These are phyloP conservation scores for Xylariaceae sp. DNA, from an alignment of 2,329 filamentous ascomycete species.

Conservation along the genomic window DNA sequence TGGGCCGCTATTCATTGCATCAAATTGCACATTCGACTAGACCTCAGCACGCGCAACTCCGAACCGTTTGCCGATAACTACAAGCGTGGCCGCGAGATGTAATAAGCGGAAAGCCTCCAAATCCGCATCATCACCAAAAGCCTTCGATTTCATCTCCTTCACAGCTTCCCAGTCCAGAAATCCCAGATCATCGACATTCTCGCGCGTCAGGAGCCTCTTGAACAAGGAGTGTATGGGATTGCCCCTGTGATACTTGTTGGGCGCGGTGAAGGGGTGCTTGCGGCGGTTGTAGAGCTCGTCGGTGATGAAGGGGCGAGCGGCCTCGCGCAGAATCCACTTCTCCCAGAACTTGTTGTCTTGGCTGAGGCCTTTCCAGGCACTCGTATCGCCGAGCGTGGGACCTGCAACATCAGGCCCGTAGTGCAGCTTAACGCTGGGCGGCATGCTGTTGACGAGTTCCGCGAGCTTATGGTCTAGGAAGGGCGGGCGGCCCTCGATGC, in stretches of 20 bases:
- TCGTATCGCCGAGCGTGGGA: slow-evolving; percentile 4
- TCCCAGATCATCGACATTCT: slow-evolving; percentile 35
- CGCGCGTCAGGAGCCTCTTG: slow-evolving; percentile 32
- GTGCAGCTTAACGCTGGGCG: slow-evolving; percentile 16
- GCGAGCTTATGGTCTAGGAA: slow-evolving; percentile 19
- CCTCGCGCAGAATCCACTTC: slow-evolving; percentile 21
- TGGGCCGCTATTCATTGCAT: too few relatives aligned
- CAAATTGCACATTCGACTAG: too few relatives aligned
- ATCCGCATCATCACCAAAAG: slow-evolving; percentile 36
- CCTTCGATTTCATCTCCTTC: slow-evolving; percentile 31
- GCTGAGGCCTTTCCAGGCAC: slow-evolving; percentile 6
- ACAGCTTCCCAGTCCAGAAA: slow-evolving; percentile 38
- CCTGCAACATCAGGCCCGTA: slow-evolving; percentile 8
- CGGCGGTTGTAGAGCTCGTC: slow-evolving; percentile 4
- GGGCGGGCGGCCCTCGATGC: slow-evolving; percentile 17
- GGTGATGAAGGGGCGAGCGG: slow-evolving; percentile 17
- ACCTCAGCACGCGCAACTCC: too few relatives aligned
- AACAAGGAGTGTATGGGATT: slow-evolving; percentile 11
- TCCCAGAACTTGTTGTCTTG: slow-evolving; percentile 12
- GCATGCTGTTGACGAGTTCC: slow-evolving; percentile 14
- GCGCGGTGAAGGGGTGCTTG: slow-evolving; percentile 5
- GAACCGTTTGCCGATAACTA: too few relatives aligned
- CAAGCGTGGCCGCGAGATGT: too few relatives aligned
- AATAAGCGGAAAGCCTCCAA: too few relatives aligned
- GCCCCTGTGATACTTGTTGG: too few relatives aligned